Conservation (phyloP, 129 eudicot species). For the Lonicera japonica region DNA sequence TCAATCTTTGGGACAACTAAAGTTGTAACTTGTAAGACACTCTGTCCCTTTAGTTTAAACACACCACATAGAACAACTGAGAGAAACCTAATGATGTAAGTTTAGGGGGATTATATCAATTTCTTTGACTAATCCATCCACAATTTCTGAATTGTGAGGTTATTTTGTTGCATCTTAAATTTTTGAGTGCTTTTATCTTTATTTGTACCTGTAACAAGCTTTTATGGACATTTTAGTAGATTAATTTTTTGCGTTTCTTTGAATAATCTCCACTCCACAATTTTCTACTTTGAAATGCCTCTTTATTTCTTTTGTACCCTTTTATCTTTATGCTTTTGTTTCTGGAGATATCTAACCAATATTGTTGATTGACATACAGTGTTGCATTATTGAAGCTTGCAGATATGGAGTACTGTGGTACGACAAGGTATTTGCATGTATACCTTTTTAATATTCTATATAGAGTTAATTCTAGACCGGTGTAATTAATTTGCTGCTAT, state of each 20-base stretch:
- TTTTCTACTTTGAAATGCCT: not conserved
- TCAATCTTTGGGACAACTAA: too few relatives aligned
- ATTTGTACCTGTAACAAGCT: not conserved
- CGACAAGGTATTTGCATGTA: constrained; percentile 62
- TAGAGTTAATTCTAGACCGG: not conserved
- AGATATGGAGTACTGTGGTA: constrained; percentile 90
- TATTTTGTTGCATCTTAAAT: too few relatives aligned
- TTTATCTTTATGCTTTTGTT: constrained; percentile 1
- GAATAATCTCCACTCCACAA: not conserved
- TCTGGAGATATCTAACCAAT: constrained; percentile 3
- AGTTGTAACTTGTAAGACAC: too few relatives aligned
- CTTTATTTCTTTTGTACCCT: not conserved
- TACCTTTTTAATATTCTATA: not conserved
- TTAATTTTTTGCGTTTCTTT: not conserved
- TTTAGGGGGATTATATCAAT: too few relatives aligned
- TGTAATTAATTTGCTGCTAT: not conserved
- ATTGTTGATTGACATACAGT: constrained; percentile 38
- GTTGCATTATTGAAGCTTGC: constrained; percentile 87
- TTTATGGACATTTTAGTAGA: not conserved
- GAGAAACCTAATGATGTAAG: too few relatives aligned
- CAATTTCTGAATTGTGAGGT: too few relatives aligned
- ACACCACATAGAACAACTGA: too few relatives aligned
- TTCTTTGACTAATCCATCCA: too few relatives aligned
- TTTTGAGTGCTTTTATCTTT: too few relatives aligned
- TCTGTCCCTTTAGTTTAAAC: too few relatives aligned